Evolutionary conservation across 169 alveolate species (phyloP), one percentile per base, ranked within the genome.

Genomic region (Cryptosporidium bovis): DNA sequence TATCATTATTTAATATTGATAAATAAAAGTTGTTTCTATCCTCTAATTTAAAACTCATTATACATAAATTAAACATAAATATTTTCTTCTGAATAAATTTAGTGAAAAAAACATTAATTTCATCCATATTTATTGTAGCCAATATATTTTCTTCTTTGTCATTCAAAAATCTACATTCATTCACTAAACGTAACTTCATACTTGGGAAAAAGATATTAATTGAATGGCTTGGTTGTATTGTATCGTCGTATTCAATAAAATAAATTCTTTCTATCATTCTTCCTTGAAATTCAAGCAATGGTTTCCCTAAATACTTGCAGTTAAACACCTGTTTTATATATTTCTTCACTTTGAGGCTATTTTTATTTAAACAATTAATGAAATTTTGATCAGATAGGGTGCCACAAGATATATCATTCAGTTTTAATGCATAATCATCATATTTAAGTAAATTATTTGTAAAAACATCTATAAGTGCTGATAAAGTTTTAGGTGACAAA

Each of bases 321-420:
- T 62, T 46, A 46, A 77, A 27, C 5, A 77, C 16, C 50, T 77
- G 87, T 6, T 68, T 68, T 20, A 60, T 6, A 36, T 34, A 77
- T n/a, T 0, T n/a, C 29, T 55, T 56, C 29, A 27, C 18, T 27
- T 33, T 8, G 6, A 24, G 6, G 27, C 56, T 31, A 3, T 13
- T 20, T 1, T 27, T 29, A 34, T 34, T n/a, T n/a, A 4, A 60
- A 40, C 10, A 40, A 4, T 1, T 24, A 34, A 60, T 40, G 36
- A 60, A 77, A 0, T 77, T 56, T 12, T 56, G 77, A 62, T 77
- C 87, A 15, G 87, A 58, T 10, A 77, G 6, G 20, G 87, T 77
- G 12, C 87, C 71, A 16, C n/a, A 13, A 10, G 87, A n/a, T 29
- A 77, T 33, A 12, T 8, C 36, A n/a, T 27, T 48, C n/a, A 77